Evolutionary conservation across 1,284 basidiomycete species (phyloP), one percentile per base, ranked within the genome.

Genomic region (Farysia itapuensis): DNA sequence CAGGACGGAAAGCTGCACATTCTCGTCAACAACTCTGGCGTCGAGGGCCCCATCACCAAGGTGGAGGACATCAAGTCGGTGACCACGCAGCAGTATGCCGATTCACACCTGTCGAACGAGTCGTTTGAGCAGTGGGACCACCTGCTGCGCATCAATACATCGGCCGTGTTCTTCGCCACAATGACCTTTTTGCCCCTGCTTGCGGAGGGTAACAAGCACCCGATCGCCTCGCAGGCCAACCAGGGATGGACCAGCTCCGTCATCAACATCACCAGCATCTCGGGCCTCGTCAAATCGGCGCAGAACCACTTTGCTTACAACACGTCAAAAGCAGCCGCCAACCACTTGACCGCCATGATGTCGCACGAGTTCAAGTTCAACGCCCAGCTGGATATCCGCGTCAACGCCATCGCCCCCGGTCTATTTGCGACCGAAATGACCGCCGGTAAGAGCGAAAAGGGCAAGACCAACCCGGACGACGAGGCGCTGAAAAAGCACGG

Each of bases 141-240:
- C 0, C 24, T 70, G 3, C 69, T 67, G 25, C 29, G 45, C 14
- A 48, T 63, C 47, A 69, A 73, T 39, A 64, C 48, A 0, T 3
- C 48, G 16, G 36, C 52, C 5, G 24, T 71, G 33, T 70, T 70
- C 26, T 73, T 73, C 35, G 39, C 35, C 37, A 69, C 64, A 2
- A 65, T 73, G 60, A 54, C 66, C 19, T 67, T 73, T 43, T 52
- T 73, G 3, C 66, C 68, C 0, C 60, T 73, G 12, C 60, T 73
- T 4, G 21, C 39, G 18, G 31, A 23, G n/a, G 61, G 58, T 38
- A 56, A 51, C 37, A 23, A 13, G 20, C 4, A 15, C 14, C 47
- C 47, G 6, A 45, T 47, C 8, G 3, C 35, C 3, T 26, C 23
- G 6, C 34, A 13, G n/a, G 5, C 7, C 20, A 11, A 4, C 13